Percentiles rank a stretch among this genome's conserved stretches.
These are phyloP conservation scores for Ustilago bromivora DNA, from an alignment of 1,284 basidiomycete species.

Conservation along the genomic window DNA sequence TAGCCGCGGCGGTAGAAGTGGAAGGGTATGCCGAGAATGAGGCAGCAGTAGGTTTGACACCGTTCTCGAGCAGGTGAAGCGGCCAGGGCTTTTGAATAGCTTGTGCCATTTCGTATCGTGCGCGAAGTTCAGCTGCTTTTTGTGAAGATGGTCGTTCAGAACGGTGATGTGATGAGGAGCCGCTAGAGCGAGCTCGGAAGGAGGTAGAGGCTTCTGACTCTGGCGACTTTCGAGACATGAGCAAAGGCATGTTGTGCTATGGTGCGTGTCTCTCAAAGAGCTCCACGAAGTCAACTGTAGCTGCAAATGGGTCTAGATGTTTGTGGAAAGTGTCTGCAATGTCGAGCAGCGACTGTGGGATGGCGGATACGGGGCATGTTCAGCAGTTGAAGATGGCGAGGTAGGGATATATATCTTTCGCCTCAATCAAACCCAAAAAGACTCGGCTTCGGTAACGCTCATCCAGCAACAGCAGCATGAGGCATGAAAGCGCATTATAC, in stretches of 20 bases:
- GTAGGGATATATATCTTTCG: constrained; percentile 14
- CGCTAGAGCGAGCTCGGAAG: constrained; percentile 25
- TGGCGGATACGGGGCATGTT: background rate
- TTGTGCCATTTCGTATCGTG: constrained; percentile 51
- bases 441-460: constrained; percentile 1
- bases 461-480: background rate
- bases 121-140: constrained; percentile 32
- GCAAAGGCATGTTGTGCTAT: constrained; percentile 21
- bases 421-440: background rate
- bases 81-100: constrained; percentile 53
- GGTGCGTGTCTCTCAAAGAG: background rate
- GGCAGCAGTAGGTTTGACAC: constrained; percentile 24
- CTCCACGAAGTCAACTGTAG: background rate
- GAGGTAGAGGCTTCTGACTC: constrained; percentile 19
- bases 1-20: background rate
- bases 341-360: background rate
- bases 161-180: constrained; percentile 14
- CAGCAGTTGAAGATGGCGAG: background rate
- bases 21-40: background rate
- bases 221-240: constrained; percentile 27
- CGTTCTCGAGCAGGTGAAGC: constrained; percentile 45
- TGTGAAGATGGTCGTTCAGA: constrained; percentile 19
- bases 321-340: background rate
- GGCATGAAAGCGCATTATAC: background rate
- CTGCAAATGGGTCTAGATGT: background rate